Percentiles rank a stretch among this genome's conserved stretches.
phyloP scores from a whole-genome alignment of 768 basidiomycete genomes.

The Tylopilus plumbeoviolaceoides region DNA sequence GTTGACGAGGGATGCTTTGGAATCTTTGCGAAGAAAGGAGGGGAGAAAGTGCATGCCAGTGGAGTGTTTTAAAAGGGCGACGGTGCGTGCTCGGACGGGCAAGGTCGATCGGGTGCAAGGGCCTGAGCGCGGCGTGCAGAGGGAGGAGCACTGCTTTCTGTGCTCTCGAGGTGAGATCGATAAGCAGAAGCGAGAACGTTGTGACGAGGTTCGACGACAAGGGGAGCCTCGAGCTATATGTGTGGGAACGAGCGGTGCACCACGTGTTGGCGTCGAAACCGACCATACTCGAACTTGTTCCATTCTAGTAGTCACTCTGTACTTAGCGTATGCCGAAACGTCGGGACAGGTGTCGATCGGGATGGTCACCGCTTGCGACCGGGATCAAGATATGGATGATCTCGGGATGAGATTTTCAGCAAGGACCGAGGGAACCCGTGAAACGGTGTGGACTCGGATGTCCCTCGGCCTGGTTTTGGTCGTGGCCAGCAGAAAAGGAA shows the following conservation, averaged over 20 bases:
- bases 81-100: not conserved
- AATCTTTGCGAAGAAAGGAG: conserved; percentile 25
- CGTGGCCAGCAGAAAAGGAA: conserved; percentile 2
- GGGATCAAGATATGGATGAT: too few species aligned
- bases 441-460: too few species aligned
- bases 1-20: conserved; percentile 20
- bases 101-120: conserved; percentile 7
- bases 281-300: too few species aligned
- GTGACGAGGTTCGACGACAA: conserved; percentile 10
- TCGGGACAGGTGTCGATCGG: too few species aligned
- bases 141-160: conserved; percentile 14
- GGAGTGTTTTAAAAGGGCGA: not conserved
- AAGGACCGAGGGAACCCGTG: too few species aligned
- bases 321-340: too few species aligned
- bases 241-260: not conserved
- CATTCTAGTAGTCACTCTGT: too few species aligned
- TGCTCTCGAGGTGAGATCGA: not conserved
- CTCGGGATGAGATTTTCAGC: too few species aligned
- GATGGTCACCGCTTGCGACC: too few species aligned
- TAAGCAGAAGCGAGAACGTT: conserved; percentile 11
- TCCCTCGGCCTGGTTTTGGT: conserved; percentile 15
- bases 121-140: conserved; percentile 8
- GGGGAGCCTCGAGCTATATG: conserved; percentile 16
- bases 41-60: conserved; percentile 26
- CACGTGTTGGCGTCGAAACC: too few species aligned